Evolutionary conservation across 2,329 filamentous ascomycete genomes (phyloP), one percentile per base, ranked within the genome.

Genomic region (Didymella arachidicola): DNA sequence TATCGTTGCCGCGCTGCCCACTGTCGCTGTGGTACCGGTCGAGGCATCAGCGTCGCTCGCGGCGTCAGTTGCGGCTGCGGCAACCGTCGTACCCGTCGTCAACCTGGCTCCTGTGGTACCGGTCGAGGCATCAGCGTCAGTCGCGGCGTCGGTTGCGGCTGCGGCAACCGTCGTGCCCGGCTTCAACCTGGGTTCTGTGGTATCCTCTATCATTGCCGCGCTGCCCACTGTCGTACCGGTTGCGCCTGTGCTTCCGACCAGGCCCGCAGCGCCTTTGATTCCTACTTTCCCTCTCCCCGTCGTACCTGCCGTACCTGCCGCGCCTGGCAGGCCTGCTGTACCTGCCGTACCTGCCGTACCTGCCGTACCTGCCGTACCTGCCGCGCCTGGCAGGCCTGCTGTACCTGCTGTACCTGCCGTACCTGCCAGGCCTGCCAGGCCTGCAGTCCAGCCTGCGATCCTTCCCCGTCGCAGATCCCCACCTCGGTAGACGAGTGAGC

Each of bases 401-500:
- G n/a, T n/a, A n/a, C n/a, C n/a, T n/a, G n/a, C n/a, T n/a, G n/a
- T n/a, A n/a, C n/a, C n/a, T n/a, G n/a, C n/a, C n/a, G n/a, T n/a
- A n/a, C n/a, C n/a, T n/a, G n/a, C n/a, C n/a, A n/a, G n/a, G n/a
- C n/a, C n/a, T n/a, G n/a, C n/a, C n/a, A n/a, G n/a, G n/a, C 34
- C 53, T 7, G 47, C 42, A 7, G 53, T 49, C n/a, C 19, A 41
- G 38, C 38, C 38, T 12, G 38, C 38, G 38, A 25, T 41, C 19
- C 38, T 41, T 22, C 55, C 55, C 4, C 25, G 16, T 10, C 18
- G 16, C 43, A 27, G 22, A 25, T 19, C 11, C 5, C 34, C 8
- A 2, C 30, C 30, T 29, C 48, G 18, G 36, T 47, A 42, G 7
- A 26, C 25, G 38, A 41, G 19, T 18, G n/a, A 38, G 30, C 30